Percentiles rank a stretch among this genome's conserved stretches.
Conservation (phyloP, 2,329 filamentous ascomycete genomes). For the Pestalotiopsis sp. region DNA sequence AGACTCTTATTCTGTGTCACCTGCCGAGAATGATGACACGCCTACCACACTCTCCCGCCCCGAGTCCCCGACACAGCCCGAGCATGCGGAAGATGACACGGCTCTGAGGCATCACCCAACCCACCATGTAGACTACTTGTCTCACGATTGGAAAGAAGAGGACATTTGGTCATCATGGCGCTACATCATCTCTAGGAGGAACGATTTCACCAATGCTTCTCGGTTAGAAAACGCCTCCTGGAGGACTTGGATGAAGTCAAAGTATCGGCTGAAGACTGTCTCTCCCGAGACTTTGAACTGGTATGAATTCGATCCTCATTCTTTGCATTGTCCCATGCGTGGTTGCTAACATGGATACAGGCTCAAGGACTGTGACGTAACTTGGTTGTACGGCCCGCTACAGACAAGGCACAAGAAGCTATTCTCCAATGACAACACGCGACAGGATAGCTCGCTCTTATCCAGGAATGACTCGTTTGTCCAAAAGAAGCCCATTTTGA, state of each 20-base stretch:
- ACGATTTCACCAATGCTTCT: conserved; percentile 78
- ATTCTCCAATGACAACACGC: conserved; percentile 44
- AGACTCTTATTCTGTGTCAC: conserved; percentile 55
- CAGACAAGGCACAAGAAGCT: conserved; percentile 69
- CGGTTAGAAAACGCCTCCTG: conserved; percentile 94
- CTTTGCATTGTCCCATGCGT: conserved; percentile 1
- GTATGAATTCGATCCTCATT: conserved; percentile 51
- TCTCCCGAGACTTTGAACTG: conserved; percentile 93
- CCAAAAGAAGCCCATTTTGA: conserved; percentile 88
- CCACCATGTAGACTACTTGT: conserved; percentile 92
- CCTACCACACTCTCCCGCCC: conserved; percentile 57
- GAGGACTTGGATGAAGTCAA: conserved; percentile 94
- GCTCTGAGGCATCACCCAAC: conserved; percentile 75
- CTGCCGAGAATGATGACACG: conserved; percentile 55
- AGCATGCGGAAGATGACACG: conserved; percentile 78
- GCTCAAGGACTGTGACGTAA: conserved; percentile 96
- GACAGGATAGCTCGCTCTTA: conserved; percentile 43
- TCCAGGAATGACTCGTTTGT: conserved; percentile 67
- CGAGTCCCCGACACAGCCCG: conserved; percentile 56
- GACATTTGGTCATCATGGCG: conserved; percentile 98
- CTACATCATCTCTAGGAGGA: conserved; percentile 81
- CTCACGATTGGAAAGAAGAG: conserved; percentile 90
- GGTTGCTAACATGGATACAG: conserved; percentile 49
- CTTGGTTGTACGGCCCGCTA: conserved; percentile 93
- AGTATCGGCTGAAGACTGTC: conserved; percentile 83